phyloP scores from a whole-genome alignment of 2,329 filamentous ascomycete species.

The Erysiphe pulchra region DNA sequence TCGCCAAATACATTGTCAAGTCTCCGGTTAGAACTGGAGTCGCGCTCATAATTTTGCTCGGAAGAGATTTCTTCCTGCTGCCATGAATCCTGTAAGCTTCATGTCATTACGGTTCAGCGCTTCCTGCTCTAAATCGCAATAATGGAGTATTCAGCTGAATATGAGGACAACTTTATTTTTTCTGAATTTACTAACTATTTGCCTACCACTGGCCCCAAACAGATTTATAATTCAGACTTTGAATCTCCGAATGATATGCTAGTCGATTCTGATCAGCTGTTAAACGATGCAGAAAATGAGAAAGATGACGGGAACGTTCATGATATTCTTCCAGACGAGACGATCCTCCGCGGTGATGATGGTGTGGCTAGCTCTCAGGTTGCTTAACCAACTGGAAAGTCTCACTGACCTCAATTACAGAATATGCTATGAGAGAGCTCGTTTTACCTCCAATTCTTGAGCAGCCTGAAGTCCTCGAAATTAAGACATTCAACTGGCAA shows the following conservation, averaged over 20 bases:
- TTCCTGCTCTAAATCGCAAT: background rate
- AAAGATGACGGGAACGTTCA: conserved; percentile 17
- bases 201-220: background rate
- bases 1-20: background rate
- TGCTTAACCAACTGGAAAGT: background rate
- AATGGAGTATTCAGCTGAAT: background rate
- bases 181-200: conserved; percentile 1
- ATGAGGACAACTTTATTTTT: conserved; percentile 3
- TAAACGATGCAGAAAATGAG: conserved; percentile 12
- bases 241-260: conserved; percentile 13
- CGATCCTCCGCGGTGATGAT: conserved; percentile 14
- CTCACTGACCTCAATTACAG: conserved; percentile 18
- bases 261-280: conserved; percentile 12
- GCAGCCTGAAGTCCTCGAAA: conserved; percentile 56
- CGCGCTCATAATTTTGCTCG: background rate
- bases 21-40: background rate
- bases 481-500: conserved; percentile 61
- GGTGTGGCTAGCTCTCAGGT: conserved; percentile 10
- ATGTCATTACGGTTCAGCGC: background rate
- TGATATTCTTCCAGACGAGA: conserved; percentile 16
- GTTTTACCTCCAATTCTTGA: conserved; percentile 46
- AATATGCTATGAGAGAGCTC: conserved; percentile 63
- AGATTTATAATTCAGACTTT: conserved; percentile 8
- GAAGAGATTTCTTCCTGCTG: conserved; percentile 1
- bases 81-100: conserved; percentile 9